Conservation (phyloP, 768 basidiomycete genomes). For the Boletus patriciae region DNA sequence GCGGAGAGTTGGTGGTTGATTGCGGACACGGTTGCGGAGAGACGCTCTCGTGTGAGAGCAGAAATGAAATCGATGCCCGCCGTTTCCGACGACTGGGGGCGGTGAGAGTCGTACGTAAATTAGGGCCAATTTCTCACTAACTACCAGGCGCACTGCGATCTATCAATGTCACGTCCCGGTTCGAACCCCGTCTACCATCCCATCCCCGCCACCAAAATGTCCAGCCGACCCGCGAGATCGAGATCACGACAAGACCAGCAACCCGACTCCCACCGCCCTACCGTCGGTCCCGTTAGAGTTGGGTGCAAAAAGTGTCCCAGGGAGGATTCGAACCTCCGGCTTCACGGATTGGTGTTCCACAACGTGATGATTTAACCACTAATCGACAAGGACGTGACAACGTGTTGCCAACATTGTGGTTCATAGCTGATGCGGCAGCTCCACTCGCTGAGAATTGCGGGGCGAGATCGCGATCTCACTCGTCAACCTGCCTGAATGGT, state of each 20-base stretch:
- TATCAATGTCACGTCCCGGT: too few species aligned
- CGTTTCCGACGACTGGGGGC: constrained; percentile 14
- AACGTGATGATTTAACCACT: constrained; percentile 48
- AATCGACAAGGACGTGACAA: constrained; percentile 39
- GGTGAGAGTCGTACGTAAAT: constrained; percentile 23
- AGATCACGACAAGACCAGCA: too few species aligned
- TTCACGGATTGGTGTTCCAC: constrained; percentile 39
- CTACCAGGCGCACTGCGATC: too few species aligned
- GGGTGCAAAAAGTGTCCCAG: constrained; percentile 21
- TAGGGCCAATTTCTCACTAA: constrained; percentile 18
- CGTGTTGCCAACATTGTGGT: accelerated
- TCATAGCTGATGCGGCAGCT: background rate
- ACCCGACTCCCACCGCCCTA: too few species aligned
- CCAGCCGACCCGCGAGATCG: too few species aligned
- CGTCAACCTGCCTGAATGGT: too few species aligned
- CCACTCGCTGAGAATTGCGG: background rate
- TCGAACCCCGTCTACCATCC: too few species aligned
- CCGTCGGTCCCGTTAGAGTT: constrained; percentile 1
- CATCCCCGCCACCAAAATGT: too few species aligned
- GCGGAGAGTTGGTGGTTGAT: constrained; percentile 28
- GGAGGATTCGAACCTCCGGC: constrained; percentile 44
- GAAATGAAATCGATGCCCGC: constrained; percentile 7
- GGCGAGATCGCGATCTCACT: background rate
- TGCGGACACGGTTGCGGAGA: constrained; percentile 45
- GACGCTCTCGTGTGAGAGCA: constrained; percentile 16